phyloP scores from a whole-genome alignment of 2,329 filamentous ascomycete genomes.

The Bipolaris oryzae region DNA sequence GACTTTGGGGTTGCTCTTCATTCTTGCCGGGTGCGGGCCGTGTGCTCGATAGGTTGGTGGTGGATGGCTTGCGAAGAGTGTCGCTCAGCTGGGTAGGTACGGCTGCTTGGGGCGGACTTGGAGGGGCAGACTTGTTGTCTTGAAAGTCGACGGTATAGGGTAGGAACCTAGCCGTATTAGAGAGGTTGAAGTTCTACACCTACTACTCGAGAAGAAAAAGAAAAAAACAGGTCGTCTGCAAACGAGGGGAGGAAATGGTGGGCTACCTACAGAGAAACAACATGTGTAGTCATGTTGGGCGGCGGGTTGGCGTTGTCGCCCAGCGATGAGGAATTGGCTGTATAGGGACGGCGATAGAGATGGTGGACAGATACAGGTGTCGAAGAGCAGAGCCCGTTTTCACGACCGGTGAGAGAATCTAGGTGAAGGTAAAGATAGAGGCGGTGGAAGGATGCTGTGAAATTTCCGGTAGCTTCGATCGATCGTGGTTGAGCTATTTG shows the following conservation, averaged over 20 bases:
- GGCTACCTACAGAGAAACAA: constrained; percentile 61
- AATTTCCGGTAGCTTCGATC: constrained; percentile 20
- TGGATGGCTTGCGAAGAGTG: constrained; percentile 58
- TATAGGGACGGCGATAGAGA: constrained; percentile 8
- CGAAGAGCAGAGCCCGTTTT: neutral
- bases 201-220: neutral
- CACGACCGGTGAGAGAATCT: neutral
- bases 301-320: constrained; percentile 11
- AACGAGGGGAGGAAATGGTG: neutral
- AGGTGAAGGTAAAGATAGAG: constrained; percentile 12
- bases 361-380: constrained; percentile 6
- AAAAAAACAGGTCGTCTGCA: neutral
- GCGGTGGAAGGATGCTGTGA: constrained; percentile 12
- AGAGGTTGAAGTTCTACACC: neutral
- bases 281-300: constrained; percentile 62
- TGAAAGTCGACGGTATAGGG: constrained; percentile 89
- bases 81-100: constrained; percentile 42
- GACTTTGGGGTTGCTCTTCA: constrained; percentile 44
- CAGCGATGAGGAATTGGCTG: constrained; percentile 6
- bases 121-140: constrained; percentile 54
- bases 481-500: constrained; percentile 10
- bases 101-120: constrained; percentile 32
- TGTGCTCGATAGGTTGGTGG: constrained; percentile 13
- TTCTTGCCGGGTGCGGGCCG: constrained; percentile 17
- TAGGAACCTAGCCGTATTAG: constrained; percentile 70